A percentile compares a stretch with the other conserved stretches of the same genome.
Evolutionary conservation across 140 eudicot species (phyloP).

Genomic region (Cichorium intybus): DNA sequence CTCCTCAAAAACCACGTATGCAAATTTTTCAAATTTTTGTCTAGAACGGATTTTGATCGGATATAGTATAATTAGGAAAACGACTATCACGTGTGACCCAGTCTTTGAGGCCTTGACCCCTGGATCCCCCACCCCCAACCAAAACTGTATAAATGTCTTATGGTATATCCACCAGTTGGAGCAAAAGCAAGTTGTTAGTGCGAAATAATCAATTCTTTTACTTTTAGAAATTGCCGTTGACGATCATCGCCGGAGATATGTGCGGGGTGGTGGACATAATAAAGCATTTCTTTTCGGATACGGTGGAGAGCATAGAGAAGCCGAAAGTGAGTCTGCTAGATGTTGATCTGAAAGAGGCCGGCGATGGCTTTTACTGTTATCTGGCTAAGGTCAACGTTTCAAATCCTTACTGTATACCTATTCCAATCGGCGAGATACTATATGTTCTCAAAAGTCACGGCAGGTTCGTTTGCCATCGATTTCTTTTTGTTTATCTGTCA

Average conservation of each 20-base stretch:
- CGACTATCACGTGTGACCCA: slow-evolving; percentile 12
- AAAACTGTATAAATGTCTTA: background rate
- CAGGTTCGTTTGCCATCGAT: slow-evolving; percentile 32
- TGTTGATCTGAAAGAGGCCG: slow-evolving; percentile 31
- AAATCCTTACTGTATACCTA: slow-evolving; percentile 38
- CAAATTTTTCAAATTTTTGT: no score
- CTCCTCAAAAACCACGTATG: no score
- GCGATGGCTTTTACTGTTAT: slow-evolving; percentile 20
- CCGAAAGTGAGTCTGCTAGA: slow-evolving; percentile 36
- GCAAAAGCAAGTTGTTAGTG: slow-evolving; percentile 12
- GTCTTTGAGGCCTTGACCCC: slow-evolving; percentile 22
- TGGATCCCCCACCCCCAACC: slow-evolving; percentile 9
- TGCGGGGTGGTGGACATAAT: slow-evolving; percentile 26
- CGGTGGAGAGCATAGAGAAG: slow-evolving; percentile 23
- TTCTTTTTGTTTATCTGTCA: background rate
- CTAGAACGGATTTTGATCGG: no score
- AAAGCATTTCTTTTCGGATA: slow-evolving; percentile 25
- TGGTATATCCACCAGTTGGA: background rate
- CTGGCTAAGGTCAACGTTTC: slow-evolving; percentile 42
- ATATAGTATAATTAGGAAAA: background rate
- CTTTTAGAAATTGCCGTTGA: background rate
- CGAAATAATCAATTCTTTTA: slow-evolving; percentile 1
- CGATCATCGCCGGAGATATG: slow-evolving; percentile 20
- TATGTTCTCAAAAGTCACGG: slow-evolving; percentile 43
- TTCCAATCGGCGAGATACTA: slow-evolving; percentile 45